phyloP scores from a whole-genome alignment of 2,329 filamentous ascomycete species.

The Fusarium marasasianum region DNA sequence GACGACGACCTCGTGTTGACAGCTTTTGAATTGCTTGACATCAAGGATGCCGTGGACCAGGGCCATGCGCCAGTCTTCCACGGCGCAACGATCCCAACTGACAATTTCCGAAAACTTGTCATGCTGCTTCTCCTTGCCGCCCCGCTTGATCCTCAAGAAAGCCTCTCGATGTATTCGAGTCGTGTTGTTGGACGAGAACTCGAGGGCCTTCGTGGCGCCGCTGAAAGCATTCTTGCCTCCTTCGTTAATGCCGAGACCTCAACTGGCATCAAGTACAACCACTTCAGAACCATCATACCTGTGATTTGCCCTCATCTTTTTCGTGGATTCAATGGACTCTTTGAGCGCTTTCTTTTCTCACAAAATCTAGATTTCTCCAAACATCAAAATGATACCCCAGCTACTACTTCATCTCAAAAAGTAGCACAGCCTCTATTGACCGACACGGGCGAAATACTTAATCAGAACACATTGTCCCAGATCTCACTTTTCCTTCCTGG shows the following conservation, averaged over 20 bases:
- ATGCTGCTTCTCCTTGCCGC: conserved; percentile 75
- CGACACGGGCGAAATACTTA: conserved; percentile 68
- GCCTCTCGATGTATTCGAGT: conserved; percentile 67
- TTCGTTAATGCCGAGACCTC: conserved; percentile 73
- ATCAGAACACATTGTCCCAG: conserved; percentile 71
- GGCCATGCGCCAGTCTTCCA: conserved; percentile 61
- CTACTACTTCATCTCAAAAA: conserved; percentile 31
- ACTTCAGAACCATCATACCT: conserved; percentile 69
- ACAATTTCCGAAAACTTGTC: conserved; percentile 76
- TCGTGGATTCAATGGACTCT: conserved; percentile 72
- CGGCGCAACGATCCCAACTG: conserved; percentile 75
- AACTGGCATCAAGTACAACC: conserved; percentile 69
- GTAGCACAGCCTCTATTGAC: conserved; percentile 60
- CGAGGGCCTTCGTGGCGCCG: conserved; percentile 66
- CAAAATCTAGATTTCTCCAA: conserved; percentile 74
- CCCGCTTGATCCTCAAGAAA: conserved; percentile 72
- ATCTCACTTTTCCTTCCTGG: conserved; percentile 78
- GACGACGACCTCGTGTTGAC: conserved; percentile 74
- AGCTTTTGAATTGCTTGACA: conserved; percentile 74
- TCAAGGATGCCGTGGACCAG: conserved; percentile 67
- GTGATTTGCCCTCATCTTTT: conserved; percentile 73
- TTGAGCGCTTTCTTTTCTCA: conserved; percentile 80
- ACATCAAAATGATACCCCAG: conserved; percentile 47
- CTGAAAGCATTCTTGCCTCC: conserved; percentile 71
- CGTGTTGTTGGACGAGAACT: conserved; percentile 66